Evolutionary conservation across 768 basidiomycete species (phyloP).

Genomic region (Tulasnella sp.): DNA sequence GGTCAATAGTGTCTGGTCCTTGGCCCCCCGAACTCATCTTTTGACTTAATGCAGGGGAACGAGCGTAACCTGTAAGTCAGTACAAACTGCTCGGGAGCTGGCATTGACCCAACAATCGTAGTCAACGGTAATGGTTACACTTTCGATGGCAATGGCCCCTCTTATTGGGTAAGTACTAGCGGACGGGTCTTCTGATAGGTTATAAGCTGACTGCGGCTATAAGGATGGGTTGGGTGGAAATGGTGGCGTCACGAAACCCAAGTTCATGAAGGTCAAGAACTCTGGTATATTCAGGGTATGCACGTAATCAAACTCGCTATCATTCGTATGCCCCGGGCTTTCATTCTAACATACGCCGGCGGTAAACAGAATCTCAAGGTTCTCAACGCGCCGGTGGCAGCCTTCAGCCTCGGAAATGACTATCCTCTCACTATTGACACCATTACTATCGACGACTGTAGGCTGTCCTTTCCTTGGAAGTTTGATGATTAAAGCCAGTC

Average conservation of each 20-base stretch:
- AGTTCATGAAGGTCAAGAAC: slow-evolving; percentile 38
- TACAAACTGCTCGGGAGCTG: neutral
- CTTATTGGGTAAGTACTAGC: slow-evolving; percentile 31
- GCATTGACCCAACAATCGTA: neutral
- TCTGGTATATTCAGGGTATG: slow-evolving; percentile 30
- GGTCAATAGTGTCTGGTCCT: slow-evolving; percentile 32
- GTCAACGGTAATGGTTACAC: too few species aligned
- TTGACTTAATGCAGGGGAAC: neutral
- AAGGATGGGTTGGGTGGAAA: slow-evolving; percentile 21
- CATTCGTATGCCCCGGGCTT: neutral
- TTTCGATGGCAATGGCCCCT: slow-evolving; percentile 36
- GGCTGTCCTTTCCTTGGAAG: slow-evolving; percentile 18
- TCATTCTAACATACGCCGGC: too few species aligned
- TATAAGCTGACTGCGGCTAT: neutral
- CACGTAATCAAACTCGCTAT: too few species aligned
- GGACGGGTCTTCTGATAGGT: too few species aligned
- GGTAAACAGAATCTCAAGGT: slow-evolving; percentile 28
- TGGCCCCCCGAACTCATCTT: slow-evolving; percentile 25
- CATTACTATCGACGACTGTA: slow-evolving; percentile 49
- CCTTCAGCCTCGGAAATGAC: slow-evolving; percentile 26
- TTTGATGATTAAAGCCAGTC: neutral
- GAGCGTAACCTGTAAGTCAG: neutral
- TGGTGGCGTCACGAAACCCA: slow-evolving; percentile 23
- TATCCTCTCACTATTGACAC: slow-evolving; percentile 26
- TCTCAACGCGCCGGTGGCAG: slow-evolving; percentile 32